Percentiles rank a stretch among this genome's conserved stretches.
phyloP scores from a whole-genome alignment of 176 grass and related monocot species.

The Tuctoria greenei region DNA sequence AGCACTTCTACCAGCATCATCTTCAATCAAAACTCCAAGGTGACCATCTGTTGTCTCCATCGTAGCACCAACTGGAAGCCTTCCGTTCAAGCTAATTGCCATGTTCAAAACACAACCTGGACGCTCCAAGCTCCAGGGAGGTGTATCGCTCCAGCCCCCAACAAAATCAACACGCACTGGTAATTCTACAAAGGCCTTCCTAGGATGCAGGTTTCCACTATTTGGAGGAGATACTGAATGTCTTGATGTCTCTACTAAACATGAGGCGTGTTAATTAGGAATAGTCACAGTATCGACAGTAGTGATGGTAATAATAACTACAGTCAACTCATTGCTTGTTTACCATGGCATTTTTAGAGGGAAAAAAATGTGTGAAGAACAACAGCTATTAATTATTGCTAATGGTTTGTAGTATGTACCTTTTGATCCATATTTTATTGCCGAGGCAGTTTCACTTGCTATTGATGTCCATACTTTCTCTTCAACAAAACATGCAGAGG shows the following conservation, averaged over 20 bases:
- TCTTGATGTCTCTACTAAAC: slow-evolving; percentile 36
- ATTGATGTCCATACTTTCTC: slow-evolving; percentile 84
- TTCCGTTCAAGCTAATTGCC: slow-evolving; percentile 79
- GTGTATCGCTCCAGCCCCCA: slow-evolving; percentile 98
- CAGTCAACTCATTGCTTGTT: not conserved
- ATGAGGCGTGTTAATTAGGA: slow-evolving; percentile 5
- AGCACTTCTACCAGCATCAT: slow-evolving; percentile 60
- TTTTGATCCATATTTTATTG: slow-evolving; percentile 73
- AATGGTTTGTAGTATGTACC: slow-evolving; percentile 45
- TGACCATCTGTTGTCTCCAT: slow-evolving; percentile 59
- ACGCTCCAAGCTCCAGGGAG: slow-evolving; percentile 94
- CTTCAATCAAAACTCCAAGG: slow-evolving; percentile 58
- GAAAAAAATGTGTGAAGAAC: not conserved
- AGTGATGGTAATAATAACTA: slow-evolving; percentile 8
- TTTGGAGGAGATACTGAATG: slow-evolving; percentile 39
- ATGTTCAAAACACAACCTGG: slow-evolving; percentile 97
- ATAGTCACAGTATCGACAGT: not conserved
- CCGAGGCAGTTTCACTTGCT: slow-evolving; percentile 73
- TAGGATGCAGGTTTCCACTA: slow-evolving; percentile 36
- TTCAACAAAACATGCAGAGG: slow-evolving; percentile 55
- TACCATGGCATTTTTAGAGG: not conserved
- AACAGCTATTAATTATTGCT: slow-evolving; percentile 9
- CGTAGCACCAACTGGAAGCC: slow-evolving; percentile 60
- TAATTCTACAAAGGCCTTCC: slow-evolving; percentile 63
- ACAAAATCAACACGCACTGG: slow-evolving; percentile 91